phyloP scores from a whole-genome alignment of 2,329 filamentous ascomycete species.

The Epichloe amarillans region DNA sequence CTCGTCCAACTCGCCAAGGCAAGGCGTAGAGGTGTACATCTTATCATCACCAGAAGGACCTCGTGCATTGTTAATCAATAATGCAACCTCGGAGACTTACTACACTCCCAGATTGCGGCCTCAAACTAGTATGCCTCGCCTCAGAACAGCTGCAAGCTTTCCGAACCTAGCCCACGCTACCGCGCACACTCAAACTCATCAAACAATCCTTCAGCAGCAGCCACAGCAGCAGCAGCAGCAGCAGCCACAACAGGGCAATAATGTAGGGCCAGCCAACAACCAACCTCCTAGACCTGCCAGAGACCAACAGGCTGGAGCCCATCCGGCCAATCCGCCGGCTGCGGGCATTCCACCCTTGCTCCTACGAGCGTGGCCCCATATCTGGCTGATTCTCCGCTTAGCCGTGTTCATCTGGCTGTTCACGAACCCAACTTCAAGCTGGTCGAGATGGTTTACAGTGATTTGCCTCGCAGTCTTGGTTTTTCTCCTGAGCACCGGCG shows the following conservation, averaged over 20 bases:
- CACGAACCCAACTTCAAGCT: constrained; percentile 42
- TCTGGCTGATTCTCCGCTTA: constrained; percentile 48
- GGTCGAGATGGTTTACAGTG: constrained; percentile 45
- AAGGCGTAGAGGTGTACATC: constrained; percentile 42
- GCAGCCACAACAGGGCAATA: not conserved
- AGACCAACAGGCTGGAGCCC: constrained; percentile 10
- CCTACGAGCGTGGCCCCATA: constrained; percentile 38
- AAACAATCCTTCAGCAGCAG: constrained; percentile 3
- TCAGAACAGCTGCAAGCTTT: constrained; percentile 11
- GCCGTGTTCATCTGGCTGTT: constrained; percentile 52
- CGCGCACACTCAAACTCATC: not conserved
- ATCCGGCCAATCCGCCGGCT: constrained; percentile 26
- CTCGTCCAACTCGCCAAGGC: constrained; percentile 12
- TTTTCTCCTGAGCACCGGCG: constrained; percentile 46
- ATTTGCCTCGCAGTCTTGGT: constrained; percentile 39
- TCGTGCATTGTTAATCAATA: constrained; percentile 42
- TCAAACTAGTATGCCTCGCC: constrained; percentile 15
- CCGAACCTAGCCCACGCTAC: constrained; percentile 4
- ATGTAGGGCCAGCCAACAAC: not conserved
- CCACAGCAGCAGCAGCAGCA: constrained; percentile 9
- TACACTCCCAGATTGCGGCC: constrained; percentile 29
- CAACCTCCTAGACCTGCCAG: not conserved
- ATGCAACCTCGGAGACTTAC: constrained; percentile 34
- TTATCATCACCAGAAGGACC: constrained; percentile 47
- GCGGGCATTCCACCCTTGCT: constrained; percentile 20